Percentiles rank a stretch among this genome's conserved stretches.
phyloP scores from a whole-genome alignment of 345 rosid genomes.

The Clarkia xantiana region DNA sequence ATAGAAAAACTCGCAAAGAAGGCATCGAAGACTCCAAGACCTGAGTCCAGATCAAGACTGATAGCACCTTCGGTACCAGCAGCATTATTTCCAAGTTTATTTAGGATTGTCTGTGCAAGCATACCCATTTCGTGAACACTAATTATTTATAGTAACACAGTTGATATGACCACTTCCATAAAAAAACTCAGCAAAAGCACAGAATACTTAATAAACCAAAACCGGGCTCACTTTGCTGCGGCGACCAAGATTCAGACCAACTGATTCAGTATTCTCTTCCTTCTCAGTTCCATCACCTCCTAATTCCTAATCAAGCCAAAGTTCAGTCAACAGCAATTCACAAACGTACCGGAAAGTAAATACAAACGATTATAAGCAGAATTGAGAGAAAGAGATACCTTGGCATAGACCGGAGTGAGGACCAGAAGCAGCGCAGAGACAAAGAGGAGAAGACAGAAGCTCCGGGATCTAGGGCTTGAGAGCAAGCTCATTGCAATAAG shows the following conservation, averaged over 20 bases:
- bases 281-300: conserved; percentile 22
- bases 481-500: conserved; percentile 6
- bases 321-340: neutral
- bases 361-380: neutral
- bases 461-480: conserved; percentile 7
- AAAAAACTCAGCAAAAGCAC: neutral
- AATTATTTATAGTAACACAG: neutral
- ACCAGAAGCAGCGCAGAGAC: conserved; percentile 13
- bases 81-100: conserved; percentile 23
- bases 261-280: conserved; percentile 29
- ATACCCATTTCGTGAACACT: neutral
- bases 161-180: neutral
- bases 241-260: conserved; percentile 68
- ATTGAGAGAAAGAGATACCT: conserved; percentile 17
- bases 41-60: conserved; percentile 33
- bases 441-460: conserved; percentile 14
- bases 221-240: conserved; percentile 63
- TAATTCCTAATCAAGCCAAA: conserved; percentile 25
- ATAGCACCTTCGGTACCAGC: conserved; percentile 20
- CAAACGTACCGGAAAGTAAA: neutral
- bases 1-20: conserved; percentile 84
- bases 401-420: conserved; percentile 25
- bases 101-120: conserved; percentile 31
- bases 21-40: conserved; percentile 84
- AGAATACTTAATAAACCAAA: neutral